Evolutionary conservation across 495 filamentous ascomycete species (phyloP).

Genomic region (Neurospora tetrasperma): DNA sequence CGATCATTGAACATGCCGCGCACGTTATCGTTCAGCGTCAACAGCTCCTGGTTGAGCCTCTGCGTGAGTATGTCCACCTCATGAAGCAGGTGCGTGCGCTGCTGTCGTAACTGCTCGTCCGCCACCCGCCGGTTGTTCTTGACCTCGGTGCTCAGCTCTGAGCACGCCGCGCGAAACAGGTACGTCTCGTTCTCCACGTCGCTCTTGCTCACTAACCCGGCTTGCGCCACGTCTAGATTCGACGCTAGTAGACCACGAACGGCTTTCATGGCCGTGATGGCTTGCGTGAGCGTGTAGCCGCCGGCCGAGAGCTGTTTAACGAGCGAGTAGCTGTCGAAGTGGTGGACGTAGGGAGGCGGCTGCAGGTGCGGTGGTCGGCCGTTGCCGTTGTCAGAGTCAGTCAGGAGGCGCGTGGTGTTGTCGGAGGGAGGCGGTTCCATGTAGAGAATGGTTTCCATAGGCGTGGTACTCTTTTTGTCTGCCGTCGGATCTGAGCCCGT

Average conservation of each 20-base stretch:
- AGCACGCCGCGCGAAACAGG: conserved; percentile 88
- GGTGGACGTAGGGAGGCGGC: conserved; percentile 76
- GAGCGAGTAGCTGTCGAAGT: conserved; percentile 88
- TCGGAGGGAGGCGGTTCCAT: conserved; percentile 38
- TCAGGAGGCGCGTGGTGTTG: conserved; percentile 10
- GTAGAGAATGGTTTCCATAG: conserved; percentile 57
- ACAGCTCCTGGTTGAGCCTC: conserved; percentile 66
- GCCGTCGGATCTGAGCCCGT: background rate
- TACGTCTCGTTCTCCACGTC: conserved; percentile 85
- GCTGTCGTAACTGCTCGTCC: conserved; percentile 64
- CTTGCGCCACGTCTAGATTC: conserved; percentile 70
- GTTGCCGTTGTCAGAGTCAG: background rate
- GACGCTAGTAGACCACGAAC: conserved; percentile 62
- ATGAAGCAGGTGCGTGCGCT: conserved; percentile 76
- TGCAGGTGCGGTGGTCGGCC: conserved; percentile 46
- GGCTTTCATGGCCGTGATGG: conserved; percentile 79
- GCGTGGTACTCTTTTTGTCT: conserved; percentile 27
- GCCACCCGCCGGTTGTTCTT: conserved; percentile 47
- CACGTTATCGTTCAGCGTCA: conserved; percentile 75
- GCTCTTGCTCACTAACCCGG: conserved; percentile 64
- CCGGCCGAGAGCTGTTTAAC: conserved; percentile 63
- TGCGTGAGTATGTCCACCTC: conserved; percentile 89
- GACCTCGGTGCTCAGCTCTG: conserved; percentile 78
- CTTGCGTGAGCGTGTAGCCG: conserved; percentile 59
- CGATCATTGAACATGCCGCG: conserved; percentile 95